A percentile compares a stretch with the other conserved stretches of the same genome.
These are phyloP conservation scores for Nothophoma quercina DNA, from an alignment of 2,329 filamentous ascomycete species.

Conservation along the genomic window DNA sequence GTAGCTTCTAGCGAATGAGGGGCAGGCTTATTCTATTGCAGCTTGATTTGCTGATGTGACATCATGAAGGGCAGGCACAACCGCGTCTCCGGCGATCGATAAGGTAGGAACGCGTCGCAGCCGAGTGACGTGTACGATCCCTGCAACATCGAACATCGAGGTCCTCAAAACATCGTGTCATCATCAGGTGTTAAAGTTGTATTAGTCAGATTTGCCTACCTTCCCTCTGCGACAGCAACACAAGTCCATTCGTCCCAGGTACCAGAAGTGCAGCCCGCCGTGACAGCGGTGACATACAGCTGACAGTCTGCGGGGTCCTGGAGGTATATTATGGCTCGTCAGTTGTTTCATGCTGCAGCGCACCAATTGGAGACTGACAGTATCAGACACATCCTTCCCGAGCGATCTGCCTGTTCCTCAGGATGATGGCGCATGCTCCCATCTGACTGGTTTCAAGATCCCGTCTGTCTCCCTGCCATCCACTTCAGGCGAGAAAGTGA, in stretches of 20 bases:
- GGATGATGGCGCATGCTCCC: slow-evolving; percentile 53
- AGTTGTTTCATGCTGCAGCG: slow-evolving; percentile 17
- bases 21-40: slow-evolving; percentile 19
- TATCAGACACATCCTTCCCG: slow-evolving; percentile 40
- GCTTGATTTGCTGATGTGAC: slow-evolving; percentile 23
- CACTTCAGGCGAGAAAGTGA: slow-evolving; percentile 37
- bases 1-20: slow-evolving; percentile 14
- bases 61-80: slow-evolving; percentile 21
- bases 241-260: background rate
- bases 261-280: background rate
- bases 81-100: slow-evolving; percentile 15
- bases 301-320: slow-evolving; percentile 3
- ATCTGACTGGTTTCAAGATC: slow-evolving; percentile 37
- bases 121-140: slow-evolving; percentile 11
- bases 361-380: slow-evolving; percentile 21
- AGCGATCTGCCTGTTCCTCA: slow-evolving; percentile 47
- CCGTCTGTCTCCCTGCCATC: slow-evolving; percentile 45
- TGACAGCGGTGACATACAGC: slow-evolving; percentile 15
- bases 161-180: background rate
- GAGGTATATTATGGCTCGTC: slow-evolving; percentile 29
- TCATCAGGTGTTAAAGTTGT: background rate
- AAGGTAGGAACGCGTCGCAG: slow-evolving; percentile 9
- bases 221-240: background rate
- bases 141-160: slow-evolving; percentile 6
- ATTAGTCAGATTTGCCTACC: background rate